Conservation (phyloP, 108 stramenopile species). For the Cyclotella cryptica region DNA sequence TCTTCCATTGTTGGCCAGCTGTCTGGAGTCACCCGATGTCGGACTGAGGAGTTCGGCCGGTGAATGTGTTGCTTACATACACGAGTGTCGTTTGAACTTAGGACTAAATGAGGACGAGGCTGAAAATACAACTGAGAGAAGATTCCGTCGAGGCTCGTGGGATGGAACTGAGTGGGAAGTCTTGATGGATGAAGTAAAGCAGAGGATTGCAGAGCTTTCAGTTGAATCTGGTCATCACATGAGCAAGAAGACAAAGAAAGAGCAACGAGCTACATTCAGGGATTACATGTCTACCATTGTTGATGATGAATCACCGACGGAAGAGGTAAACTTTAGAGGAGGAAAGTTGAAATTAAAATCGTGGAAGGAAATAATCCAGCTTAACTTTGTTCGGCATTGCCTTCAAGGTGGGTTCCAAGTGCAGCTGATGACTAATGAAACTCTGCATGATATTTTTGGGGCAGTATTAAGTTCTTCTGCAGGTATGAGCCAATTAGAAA, state of each 20-base stretch:
- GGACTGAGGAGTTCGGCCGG: slow-evolving; percentile 75
- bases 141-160: slow-evolving; percentile 75
- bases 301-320: slow-evolving; percentile 74
- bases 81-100: slow-evolving; percentile 73
- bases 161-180: slow-evolving; percentile 86
- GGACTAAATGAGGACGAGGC: slow-evolving; percentile 59
- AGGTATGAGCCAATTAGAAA: slow-evolving; percentile 74
- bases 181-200: slow-evolving; percentile 77
- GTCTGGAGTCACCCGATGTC: slow-evolving; percentile 61
- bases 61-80: slow-evolving; percentile 81
- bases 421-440: slow-evolving; percentile 81
- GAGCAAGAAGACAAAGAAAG: slow-evolving; percentile 84
- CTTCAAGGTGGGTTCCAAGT: slow-evolving; percentile 86
- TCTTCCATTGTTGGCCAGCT: slow-evolving; percentile 61
- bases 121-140: slow-evolving; percentile 61
- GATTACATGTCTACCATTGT: slow-evolving; percentile 82
- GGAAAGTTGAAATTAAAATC: slow-evolving; percentile 65
- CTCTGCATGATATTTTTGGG: slow-evolving; percentile 81
- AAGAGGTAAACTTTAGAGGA: slow-evolving; percentile 69
- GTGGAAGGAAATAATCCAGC: slow-evolving; percentile 80
- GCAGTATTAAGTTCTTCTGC: slow-evolving; percentile 50
- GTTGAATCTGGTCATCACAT: slow-evolving; percentile 77
- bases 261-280: slow-evolving; percentile 81
- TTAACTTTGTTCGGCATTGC: slow-evolving; percentile 85
- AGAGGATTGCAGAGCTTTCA: slow-evolving; percentile 74